Evolutionary conservation across 1,139 yeast genomes (phyloP), one percentile per base, ranked within the genome.

Genomic region (Saccharomyces hybrid): DNA sequence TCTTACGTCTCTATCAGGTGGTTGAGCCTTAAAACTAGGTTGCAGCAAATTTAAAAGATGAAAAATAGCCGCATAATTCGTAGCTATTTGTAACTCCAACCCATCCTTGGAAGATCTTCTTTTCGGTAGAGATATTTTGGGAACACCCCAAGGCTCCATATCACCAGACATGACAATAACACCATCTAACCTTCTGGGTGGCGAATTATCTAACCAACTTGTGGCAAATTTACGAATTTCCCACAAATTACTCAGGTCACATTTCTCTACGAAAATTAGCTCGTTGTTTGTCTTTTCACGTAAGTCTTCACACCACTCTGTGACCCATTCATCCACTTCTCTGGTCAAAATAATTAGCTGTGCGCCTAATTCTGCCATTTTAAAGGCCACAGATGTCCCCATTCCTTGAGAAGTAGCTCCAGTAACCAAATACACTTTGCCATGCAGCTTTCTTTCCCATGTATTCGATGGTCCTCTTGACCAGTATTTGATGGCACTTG

Each of bases 401-500:
- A 89, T 70, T 0, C 99, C 98, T 56, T 68, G 71, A 2, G 95
- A 79, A 0, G 99, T 93, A 1, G 95, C 99, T 5, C 99, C 96
- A 0, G 91, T 85, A 9, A 85, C 75, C 51, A 93, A 75, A 62
- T 82, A 88, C 9, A 93, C 98, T 63, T 86, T 83, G 2, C 99
- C 97, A 67, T 93, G 97, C 71, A 93, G 73, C 59, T 90, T 91
- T 56, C 97, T 77, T 60, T 88, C 96, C 96, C 97, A 90, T 0
- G 90, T 86, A 70, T 90, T 93, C 26, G 78, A 63, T 1, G 88
- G 71, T 2, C 98, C 98, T 44, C 84, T 79, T 64, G 86, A 84
- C 72, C 86, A 88, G 67, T 81, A 81, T 68, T 91, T 91, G 52
- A 81, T 55, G 1, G 78, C 77, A 0, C 74, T 79, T 0, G 78